Evolutionary conservation across 306 rosid species (phyloP), one percentile per base, ranked within the genome.

Genomic region (Casuarina equisetifolia): DNA sequence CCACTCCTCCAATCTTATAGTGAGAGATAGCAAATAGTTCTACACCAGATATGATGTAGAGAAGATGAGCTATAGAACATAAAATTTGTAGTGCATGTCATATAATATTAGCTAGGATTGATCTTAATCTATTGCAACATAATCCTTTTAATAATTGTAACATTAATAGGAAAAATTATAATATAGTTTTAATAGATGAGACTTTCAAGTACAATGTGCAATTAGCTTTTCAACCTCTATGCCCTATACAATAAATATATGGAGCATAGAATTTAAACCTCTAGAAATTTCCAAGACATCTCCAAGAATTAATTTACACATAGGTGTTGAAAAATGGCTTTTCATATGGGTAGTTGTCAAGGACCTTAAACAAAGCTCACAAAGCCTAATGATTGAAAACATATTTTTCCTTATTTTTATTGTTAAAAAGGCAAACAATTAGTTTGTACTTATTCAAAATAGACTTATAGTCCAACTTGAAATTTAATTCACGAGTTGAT

Each of bases 1-100:
- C 93, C 98, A 94, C 77, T 94, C 98, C 83, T 94, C 98, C 81
- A 92, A 90, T 74, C 94, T 94, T 83, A 94, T 86, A 4, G 97
- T 90, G 61, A 85, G 83, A 15, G 97, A 94, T 94, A 92, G 97
- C 91, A 94, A 78, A 82, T 90, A 94, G 11, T 94, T 94, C 98
- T 94, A 90, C 89, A 81, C 64, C 11, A 17, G 43, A 71, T 57
- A 55, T 9, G 75, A 67, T 74, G 70, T 53, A 50, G 66, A 64
- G 46, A 73, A 38, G 25, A 82, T 69, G 73, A 15, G 5, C 51
- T 58, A 2, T 7, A 51, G 38, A 8, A 38, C 2, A 48, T 32
- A 43, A 13, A n/a, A 39, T 9, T 38, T 44, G 17, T 44, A 35
- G 13, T 62, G 69, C 69, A 35, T 62, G 13, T 11, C 44, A 62